Evolutionary conservation across 768 basidiomycete genomes (phyloP).

Genomic region (Jaapia argillacea): DNA sequence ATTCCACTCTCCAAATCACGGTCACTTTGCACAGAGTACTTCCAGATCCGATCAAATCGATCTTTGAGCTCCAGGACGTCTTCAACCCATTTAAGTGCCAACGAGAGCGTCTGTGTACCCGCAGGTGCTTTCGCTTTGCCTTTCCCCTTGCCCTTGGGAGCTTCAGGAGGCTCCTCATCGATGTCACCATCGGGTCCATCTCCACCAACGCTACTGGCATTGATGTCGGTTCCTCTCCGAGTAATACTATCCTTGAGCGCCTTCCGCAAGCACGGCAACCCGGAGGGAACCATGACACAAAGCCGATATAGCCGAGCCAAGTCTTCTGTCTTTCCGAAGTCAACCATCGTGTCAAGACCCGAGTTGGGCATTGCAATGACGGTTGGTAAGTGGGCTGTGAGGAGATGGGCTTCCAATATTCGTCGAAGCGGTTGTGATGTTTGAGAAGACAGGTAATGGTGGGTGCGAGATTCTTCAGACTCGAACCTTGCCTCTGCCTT

Average conservation of each 20-base stretch:
- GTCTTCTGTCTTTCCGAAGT: conserved; percentile 66
- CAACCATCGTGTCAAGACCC: conserved; percentile 82
- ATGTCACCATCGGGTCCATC: conserved; percentile 25
- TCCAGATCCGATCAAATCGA: conserved; percentile 74
- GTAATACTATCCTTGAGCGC: conserved; percentile 66
- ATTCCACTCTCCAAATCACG: conserved; percentile 70
- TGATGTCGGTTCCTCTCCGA: conserved; percentile 70
- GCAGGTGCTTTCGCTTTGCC: conserved; percentile 38
- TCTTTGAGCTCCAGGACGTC: conserved; percentile 87
- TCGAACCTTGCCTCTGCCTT: conserved; percentile 76
- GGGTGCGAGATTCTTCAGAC: conserved; percentile 74
- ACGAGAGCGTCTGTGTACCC: conserved; percentile 35
- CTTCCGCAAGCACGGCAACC: conserved; percentile 51
- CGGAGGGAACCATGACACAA: conserved; percentile 56
- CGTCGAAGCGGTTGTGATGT: conserved; percentile 59
- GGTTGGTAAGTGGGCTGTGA: conserved; percentile 65
- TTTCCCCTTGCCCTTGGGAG: conserved; percentile 34
- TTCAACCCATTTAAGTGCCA: conserved; percentile 90
- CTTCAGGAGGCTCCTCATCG: conserved; percentile 23
- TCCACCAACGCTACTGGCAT: conserved; percentile 36
- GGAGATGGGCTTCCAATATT: conserved; percentile 69
- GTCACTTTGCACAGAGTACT: conserved; percentile 58
- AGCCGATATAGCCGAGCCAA: conserved; percentile 73
- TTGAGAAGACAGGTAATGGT: conserved; percentile 76
- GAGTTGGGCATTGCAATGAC: conserved; percentile 76